Evolutionary conservation across 768 basidiomycete species (phyloP).

Genomic region (Rhodotorula diobovata): DNA sequence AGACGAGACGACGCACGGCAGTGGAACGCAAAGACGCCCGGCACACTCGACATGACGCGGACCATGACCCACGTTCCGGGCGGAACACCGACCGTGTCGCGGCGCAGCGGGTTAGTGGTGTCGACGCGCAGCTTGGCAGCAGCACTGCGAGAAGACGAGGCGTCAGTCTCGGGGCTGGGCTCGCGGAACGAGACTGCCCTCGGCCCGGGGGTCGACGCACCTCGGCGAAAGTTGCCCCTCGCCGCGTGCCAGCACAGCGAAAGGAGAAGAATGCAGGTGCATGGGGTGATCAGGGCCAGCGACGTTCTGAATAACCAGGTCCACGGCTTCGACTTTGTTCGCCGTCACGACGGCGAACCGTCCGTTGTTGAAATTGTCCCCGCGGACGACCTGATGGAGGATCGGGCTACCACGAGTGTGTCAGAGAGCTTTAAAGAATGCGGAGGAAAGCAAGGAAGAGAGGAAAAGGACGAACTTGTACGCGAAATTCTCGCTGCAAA

Average conservation of each 20-base stretch:
- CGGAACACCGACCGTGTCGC: slow-evolving; percentile 14
- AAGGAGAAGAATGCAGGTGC: neutral
- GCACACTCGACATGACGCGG: slow-evolving; percentile 1
- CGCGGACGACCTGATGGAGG: slow-evolving; percentile 8
- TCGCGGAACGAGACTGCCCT: no score
- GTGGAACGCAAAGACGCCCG: slow-evolving; percentile 7
- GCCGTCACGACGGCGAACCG: neutral
- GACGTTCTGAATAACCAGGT: slow-evolving; percentile 2
- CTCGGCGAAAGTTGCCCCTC: neutral
- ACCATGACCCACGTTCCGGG: slow-evolving; percentile 1
- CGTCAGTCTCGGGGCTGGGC: no score
- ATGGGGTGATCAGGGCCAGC: slow-evolving; percentile 15
- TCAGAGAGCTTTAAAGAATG: neutral
- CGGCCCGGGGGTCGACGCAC: neutral
- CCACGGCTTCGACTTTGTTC: neutral
- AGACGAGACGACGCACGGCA: neutral
- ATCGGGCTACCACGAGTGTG: neutral
- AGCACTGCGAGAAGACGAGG: neutral
- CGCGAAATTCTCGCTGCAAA: slow-evolving; percentile 3
- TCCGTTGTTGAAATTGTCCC: neutral
- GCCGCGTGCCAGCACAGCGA: slow-evolving; percentile 1
- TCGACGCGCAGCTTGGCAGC: neutral
- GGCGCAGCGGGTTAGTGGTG: slow-evolving; percentile 14
- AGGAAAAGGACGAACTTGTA: slow-evolving; percentile 2
- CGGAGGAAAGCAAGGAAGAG: neutral